Evolutionary conservation across 2,329 filamentous ascomycete species (phyloP).

Genomic region (Tolypocladium capitatum): DNA sequence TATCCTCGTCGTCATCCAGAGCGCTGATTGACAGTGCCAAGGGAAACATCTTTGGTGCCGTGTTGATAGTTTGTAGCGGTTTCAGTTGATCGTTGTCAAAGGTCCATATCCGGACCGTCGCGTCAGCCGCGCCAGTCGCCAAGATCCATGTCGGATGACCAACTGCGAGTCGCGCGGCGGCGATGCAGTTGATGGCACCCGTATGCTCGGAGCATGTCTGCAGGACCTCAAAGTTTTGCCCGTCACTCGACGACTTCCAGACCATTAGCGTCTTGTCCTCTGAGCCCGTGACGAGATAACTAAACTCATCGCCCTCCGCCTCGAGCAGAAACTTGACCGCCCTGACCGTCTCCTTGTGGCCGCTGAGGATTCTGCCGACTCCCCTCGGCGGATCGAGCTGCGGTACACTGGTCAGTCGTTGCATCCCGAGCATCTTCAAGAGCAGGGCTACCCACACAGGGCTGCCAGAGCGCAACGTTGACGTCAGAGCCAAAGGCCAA

Average conservation of each 20-base stretch:
- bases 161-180: constrained; percentile 23
- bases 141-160: constrained; percentile 33
- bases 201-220: constrained; percentile 51
- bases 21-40: constrained; percentile 57
- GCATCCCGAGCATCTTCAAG: background rate
- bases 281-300: constrained; percentile 62
- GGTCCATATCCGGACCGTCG: constrained; percentile 57
- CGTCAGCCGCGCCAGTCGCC: constrained; percentile 71
- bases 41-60: constrained; percentile 71
- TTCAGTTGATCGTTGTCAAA: constrained; percentile 35
- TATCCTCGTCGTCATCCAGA: constrained; percentile 37
- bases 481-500: constrained; percentile 83
- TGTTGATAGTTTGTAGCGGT: constrained; percentile 57
- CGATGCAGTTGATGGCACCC: constrained; percentile 61
- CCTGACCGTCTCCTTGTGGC: constrained; percentile 71
- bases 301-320: constrained; percentile 28
- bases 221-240: constrained; percentile 23
- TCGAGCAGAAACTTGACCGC: constrained; percentile 63
- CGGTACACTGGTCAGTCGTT: background rate
- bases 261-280: constrained; percentile 66
- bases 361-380: constrained; percentile 52
- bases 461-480: constrained; percentile 81
- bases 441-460: constrained; percentile 43
- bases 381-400: constrained; percentile 35
- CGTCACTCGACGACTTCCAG: constrained; percentile 38